Evolutionary conservation across 164 flowering plant genomes (phyloP).

Genomic region (Vitis vinifera): DNA sequence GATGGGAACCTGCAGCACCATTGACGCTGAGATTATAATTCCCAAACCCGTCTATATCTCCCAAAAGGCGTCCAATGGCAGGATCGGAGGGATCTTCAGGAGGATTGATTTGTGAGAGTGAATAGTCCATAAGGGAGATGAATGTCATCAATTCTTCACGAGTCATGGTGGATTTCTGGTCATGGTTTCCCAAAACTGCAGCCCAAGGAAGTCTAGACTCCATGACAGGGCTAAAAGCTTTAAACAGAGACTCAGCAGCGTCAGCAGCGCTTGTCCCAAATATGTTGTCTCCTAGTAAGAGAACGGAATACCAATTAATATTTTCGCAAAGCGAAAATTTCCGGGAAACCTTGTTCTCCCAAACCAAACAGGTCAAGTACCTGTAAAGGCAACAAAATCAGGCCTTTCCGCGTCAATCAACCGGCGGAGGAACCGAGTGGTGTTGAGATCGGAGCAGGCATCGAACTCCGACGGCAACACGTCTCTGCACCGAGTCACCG

Average conservation of each 20-base stretch:
- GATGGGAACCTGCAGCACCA: conserved; percentile 68
- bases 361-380: conserved; percentile 22
- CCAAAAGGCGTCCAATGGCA: conserved; percentile 4
- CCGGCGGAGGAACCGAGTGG: conserved; percentile 63
- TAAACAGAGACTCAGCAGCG: conserved; percentile 82
- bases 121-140: conserved; percentile 79
- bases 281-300: conserved; percentile 72
- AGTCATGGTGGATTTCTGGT: conserved; percentile 87
- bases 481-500: conserved; percentile 66
- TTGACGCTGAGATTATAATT: conserved; percentile 66
- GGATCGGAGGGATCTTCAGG: conserved; percentile 13
- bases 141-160: conserved; percentile 81
- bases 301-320: not conserved
- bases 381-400: conserved; percentile 84
- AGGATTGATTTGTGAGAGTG: conserved; percentile 72
- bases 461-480: conserved; percentile 52
- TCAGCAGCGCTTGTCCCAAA: conserved; percentile 77
- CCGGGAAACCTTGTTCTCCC: too few species aligned
- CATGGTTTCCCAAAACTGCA: conserved; percentile 90
- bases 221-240: conserved; percentile 67
- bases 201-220: conserved; percentile 87
- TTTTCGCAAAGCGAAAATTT: too few species aligned
- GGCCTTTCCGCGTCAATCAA: conserved; percentile 76
- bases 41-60: conserved; percentile 80
- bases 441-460: conserved; percentile 78